Evolutionary conservation across 768 basidiomycete genomes (phyloP), one percentile per base, ranked within the genome.

Genomic region (Boletus patriciae): DNA sequence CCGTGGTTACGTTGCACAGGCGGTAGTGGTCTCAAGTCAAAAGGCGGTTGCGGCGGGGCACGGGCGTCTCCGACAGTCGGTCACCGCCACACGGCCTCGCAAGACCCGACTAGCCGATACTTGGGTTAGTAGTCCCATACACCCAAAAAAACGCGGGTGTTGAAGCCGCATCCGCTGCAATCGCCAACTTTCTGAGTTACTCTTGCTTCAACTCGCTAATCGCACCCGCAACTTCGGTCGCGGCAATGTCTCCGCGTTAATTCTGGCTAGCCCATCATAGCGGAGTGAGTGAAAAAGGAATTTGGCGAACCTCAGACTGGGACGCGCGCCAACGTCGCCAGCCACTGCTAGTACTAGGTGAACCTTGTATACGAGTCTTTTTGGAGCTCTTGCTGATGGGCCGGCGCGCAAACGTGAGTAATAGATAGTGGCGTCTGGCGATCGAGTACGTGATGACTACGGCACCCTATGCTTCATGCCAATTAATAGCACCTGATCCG

Each of bases 401-500:
- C n/a, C n/a, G n/a, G n/a, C 10, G 37, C 6, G 33, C 27, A 25
- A 36, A 29, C 1, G 10, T 21, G 9, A 18, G 33, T 29, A 10
- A 27, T 23, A 33, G 33, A 33, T 46, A 25, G 12, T 16, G 31
- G 7, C 23, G 44, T 43, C 13, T 15, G 29, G n/a, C 21, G 15
- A 36, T 33, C 15, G 43, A 73, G 23, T 68, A 88, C 83, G 85
- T 89, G 60, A 88, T 78, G 25, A 80, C 78, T 6, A 88, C 81
- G 0, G 80, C 81, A 11, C 83, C 85, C 66, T 91, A 90, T 7
- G 81, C 76, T 64, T 83, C 88, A 89, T 1, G 87, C 86, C 9
- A 40, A 12, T 6, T 9, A 90, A 75, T 6, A 90, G 74, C 9
- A 87, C 80, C 66, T 91, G 88, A 31, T 88, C 88, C 2, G 80